These are phyloP conservation scores for Geum urbanum DNA, from an alignment of 306 rosid genomes.

Conservation along the genomic window DNA sequence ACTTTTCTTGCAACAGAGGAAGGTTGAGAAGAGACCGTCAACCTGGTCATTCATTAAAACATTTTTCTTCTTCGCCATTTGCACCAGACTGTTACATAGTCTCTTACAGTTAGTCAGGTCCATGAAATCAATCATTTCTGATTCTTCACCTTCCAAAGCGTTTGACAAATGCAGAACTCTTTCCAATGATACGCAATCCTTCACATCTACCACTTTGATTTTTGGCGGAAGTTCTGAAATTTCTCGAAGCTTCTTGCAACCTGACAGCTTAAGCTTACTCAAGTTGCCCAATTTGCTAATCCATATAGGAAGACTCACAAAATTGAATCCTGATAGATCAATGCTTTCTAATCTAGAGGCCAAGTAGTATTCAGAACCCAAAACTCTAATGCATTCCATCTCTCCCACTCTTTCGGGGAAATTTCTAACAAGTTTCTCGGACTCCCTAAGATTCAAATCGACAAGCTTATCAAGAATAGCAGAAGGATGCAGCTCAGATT, in stretches of 20 bases:
- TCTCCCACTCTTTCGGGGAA: conserved; percentile 16
- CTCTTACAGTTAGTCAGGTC: background rate
- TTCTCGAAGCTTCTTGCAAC: background rate
- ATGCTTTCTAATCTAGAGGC: too few relatives aligned
- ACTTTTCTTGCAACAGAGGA: background rate
- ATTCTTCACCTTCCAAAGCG: background rate
- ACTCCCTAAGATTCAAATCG: too few relatives aligned
- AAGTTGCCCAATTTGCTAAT: background rate
- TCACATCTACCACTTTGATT: accelerated
- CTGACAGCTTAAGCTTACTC: accelerated
- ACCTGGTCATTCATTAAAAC: background rate
- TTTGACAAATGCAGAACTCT: background rate
- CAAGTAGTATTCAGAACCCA: background rate
- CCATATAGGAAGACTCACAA: background rate
- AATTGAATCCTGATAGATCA: background rate
- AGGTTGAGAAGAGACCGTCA: background rate
- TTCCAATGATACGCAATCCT: background rate
- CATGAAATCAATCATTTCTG: accelerated
- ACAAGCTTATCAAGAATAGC: too few relatives aligned
- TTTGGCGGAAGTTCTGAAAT: background rate
- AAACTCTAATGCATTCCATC: background rate
- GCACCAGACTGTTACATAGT: background rate
- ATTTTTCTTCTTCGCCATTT: background rate
- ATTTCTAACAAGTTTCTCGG: background rate
- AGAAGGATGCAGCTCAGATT: too few relatives aligned